A percentile compares a stretch with the other conserved stretches of the same genome.
Conservation (phyloP, 2,329 filamentous ascomycete species). For the Colletotrichum tropicicola region DNA sequence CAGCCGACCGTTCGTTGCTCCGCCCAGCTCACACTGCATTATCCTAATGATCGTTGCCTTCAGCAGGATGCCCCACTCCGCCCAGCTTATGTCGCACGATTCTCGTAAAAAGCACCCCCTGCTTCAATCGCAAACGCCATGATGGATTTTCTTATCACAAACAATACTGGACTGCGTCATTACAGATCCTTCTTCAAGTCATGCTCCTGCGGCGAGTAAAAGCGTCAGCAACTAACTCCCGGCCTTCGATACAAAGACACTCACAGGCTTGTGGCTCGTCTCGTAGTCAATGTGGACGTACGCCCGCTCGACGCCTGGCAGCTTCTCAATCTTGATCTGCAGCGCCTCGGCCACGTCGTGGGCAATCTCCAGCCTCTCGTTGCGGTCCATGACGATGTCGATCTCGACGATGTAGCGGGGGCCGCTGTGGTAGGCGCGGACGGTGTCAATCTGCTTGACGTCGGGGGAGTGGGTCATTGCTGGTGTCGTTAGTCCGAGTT, state of each 20-base stretch:
- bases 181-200: conserved; percentile 69
- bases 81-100: no score
- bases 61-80: no score
- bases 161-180: background rate
- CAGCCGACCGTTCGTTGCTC: no score
- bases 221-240: background rate
- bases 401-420: conserved; percentile 93
- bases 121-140: background rate
- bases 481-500: background rate
- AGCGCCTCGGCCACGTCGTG: conserved; percentile 95
- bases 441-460: conserved; percentile 91
- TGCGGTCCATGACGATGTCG: conserved; percentile 90
- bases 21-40: no score
- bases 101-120: background rate
- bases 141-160: background rate
- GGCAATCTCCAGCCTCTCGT: conserved; percentile 76
- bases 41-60: no score
- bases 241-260: background rate
- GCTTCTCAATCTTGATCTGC: conserved; percentile 90
- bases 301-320: conserved; percentile 91
- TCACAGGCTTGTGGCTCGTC: conserved; percentile 86
- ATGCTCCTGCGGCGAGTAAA: conserved; percentile 57
- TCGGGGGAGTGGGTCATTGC: conserved; percentile 84
- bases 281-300: conserved; percentile 99
- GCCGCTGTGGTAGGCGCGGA: conserved; percentile 91